phyloP scores from a whole-genome alignment of 768 basidiomycete genomes.

The Lenzites betulinus region DNA sequence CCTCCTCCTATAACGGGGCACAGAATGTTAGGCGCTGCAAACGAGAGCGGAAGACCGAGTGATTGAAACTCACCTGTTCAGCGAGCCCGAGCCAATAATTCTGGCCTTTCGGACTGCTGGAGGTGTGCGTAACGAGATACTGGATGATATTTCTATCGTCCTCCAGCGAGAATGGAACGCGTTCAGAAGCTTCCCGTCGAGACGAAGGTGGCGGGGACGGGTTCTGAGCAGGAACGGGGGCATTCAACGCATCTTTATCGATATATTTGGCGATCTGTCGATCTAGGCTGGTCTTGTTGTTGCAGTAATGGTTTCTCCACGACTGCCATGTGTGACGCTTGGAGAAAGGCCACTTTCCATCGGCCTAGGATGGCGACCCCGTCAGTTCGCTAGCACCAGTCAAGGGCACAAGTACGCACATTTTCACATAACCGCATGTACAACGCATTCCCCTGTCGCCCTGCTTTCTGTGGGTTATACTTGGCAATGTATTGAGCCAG shows the following conservation, averaged over 20 bases:
- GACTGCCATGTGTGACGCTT: slow-evolving; percentile 29
- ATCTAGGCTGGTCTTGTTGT: slow-evolving; percentile 24
- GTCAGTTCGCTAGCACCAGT: not conserved
- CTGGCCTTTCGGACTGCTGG: slow-evolving; percentile 3
- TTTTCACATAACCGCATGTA: slow-evolving; percentile 26
- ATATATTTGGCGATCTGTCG: slow-evolving; percentile 13
- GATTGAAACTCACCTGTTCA: slow-evolving; percentile 4
- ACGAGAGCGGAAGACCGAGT: not conserved
- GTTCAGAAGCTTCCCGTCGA: not conserved
- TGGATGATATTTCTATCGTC: slow-evolving; percentile 15
- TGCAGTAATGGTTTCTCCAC: slow-evolving; percentile 32
- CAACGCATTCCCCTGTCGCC: slow-evolving; percentile 23
- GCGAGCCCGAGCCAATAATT: slow-evolving; percentile 2
- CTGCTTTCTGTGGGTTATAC: slow-evolving; percentile 21
- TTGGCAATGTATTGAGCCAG: slow-evolving; percentile 29
- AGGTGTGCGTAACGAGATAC: slow-evolving; percentile 5
- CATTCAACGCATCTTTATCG: not conserved
- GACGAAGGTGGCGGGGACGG: not conserved
- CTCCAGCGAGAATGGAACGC: slow-evolving; percentile 5
- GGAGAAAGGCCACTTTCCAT: slow-evolving; percentile 23
- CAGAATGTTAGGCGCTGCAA: not conserved
- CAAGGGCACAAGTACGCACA: slow-evolving; percentile 15
- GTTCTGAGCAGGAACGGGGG: not conserved
- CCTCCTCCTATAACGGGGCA: slow-evolving; percentile 21
- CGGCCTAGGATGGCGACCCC: not conserved